These are phyloP conservation scores for Hexamita inflata DNA, from an alignment of 208 protist species.

Conservation along the genomic window DNA sequence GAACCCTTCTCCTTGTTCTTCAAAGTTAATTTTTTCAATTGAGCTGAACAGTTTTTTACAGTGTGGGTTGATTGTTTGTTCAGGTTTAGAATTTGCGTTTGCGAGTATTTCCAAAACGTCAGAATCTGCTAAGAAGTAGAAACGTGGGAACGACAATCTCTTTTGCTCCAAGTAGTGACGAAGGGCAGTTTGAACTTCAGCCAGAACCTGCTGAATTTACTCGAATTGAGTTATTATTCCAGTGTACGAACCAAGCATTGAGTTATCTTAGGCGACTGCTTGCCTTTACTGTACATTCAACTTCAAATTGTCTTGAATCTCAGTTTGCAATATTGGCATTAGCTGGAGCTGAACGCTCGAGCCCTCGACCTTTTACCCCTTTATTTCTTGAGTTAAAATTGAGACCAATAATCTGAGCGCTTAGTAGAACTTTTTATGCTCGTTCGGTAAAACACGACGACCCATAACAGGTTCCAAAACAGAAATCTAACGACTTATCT, in stretches of 20 bases:
- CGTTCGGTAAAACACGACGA: neutral
- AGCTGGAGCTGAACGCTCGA: neutral
- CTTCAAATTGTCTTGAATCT: neutral
- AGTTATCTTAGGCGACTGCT: neutral
- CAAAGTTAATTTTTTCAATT: slow-evolving; percentile 17
- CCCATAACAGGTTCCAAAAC: slow-evolving; percentile 25
- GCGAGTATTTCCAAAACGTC: slow-evolving; percentile 94
- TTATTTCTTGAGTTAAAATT: neutral
- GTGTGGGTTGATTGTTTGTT: neutral
- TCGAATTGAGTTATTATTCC: neutral
- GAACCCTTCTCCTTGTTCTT: neutral
- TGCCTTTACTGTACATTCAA: neutral
- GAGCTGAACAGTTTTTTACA: slow-evolving; percentile 6
- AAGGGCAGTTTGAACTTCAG: slow-evolving; percentile 51
- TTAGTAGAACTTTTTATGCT: slow-evolving; percentile 18
- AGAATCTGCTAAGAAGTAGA: slow-evolving; percentile 99
- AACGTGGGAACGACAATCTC: slow-evolving; percentile 81
- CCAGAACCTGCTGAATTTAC: neutral
- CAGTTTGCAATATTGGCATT: neutral
- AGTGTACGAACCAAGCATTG: neutral
- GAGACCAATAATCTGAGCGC: neutral
- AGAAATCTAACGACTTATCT: neutral
- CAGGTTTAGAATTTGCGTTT: slow-evolving; percentile 14
- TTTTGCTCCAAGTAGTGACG: slow-evolving; percentile 87
- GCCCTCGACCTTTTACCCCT: neutral